These are phyloP conservation scores for Mycosphaerella sp. DNA, from an alignment of 2,329 filamentous ascomycete genomes.

Conservation along the genomic window DNA sequence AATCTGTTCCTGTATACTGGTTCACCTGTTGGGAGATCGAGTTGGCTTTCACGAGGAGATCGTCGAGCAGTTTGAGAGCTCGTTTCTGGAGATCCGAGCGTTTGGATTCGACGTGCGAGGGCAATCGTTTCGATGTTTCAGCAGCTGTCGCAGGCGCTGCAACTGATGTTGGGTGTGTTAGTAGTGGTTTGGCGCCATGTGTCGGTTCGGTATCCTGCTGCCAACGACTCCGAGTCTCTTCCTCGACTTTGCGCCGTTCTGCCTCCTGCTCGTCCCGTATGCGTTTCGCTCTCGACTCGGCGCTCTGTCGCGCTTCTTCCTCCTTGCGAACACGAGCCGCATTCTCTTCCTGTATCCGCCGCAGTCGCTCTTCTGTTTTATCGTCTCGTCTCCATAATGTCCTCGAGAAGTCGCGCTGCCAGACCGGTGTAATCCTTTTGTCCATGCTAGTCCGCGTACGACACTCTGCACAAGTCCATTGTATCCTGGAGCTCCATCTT, in stretches of 20 bases:
- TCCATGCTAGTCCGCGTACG: conserved; percentile 9
- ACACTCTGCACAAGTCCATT: conserved; percentile 24
- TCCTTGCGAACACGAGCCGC: conserved; percentile 3
- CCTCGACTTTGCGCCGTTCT: neutral
- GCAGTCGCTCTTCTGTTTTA: conserved; percentile 3
- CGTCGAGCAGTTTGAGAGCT: conserved; percentile 76
- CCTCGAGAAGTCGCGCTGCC: conserved; percentile 15
- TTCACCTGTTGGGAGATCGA: conserved; percentile 84
- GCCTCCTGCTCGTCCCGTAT: conserved; percentile 8
- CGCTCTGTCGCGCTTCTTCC: conserved; percentile 7
- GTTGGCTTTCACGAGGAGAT: conserved; percentile 76
- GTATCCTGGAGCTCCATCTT: conserved; percentile 5
- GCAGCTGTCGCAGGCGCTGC: conserved; percentile 13
- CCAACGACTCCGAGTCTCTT: neutral
- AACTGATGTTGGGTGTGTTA: neutral
- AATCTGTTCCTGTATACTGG: conserved; percentile 78
- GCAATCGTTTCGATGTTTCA: conserved; percentile 36
- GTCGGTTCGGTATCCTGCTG: neutral
- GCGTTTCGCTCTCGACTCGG: conserved; percentile 3
- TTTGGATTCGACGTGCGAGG: conserved; percentile 49
- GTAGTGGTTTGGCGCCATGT: neutral
- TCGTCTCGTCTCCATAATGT: conserved; percentile 8
- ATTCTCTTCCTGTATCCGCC: neutral
- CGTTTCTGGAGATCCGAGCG: conserved; percentile 54
- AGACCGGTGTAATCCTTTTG: conserved; percentile 1